Percentiles rank a stretch among this genome's conserved stretches.
phyloP scores from a whole-genome alignment of 2,329 filamentous ascomycete genomes.

The Nothopassalora personata region DNA sequence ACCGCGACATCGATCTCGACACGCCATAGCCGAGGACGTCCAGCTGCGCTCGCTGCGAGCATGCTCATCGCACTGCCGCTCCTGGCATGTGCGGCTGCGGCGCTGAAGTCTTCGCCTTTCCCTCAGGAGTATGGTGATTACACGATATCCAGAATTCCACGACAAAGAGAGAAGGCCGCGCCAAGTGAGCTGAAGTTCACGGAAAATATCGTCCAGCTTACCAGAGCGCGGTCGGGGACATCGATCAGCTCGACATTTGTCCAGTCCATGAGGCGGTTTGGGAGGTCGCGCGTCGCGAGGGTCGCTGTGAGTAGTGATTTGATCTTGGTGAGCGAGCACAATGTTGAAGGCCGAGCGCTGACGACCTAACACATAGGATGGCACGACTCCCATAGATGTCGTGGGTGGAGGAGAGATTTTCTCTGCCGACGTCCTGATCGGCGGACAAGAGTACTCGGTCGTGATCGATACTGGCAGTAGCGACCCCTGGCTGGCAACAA shows the following conservation, averaged over 20 bases:
- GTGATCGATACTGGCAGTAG: conserved; percentile 46
- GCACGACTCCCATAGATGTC: conserved; percentile 13
- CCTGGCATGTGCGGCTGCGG: conserved; percentile 6
- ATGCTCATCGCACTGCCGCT: conserved; percentile 13
- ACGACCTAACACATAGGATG: conserved; percentile 13
- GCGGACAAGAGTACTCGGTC: conserved; percentile 31
- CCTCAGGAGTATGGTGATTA: conserved; percentile 13
- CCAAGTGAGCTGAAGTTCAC: conserved; percentile 22
- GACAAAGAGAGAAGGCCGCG: conserved; percentile 5
- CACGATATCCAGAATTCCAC: conserved; percentile 18
- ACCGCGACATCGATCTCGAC: background rate
- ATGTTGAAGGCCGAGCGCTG: background rate
- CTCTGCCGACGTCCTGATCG: conserved; percentile 27
- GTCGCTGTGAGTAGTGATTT: conserved; percentile 6
- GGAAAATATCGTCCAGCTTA: conserved; percentile 23
- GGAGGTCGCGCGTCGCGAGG: conserved; percentile 10
- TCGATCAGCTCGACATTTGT: conserved; percentile 27
- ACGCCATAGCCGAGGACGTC: background rate
- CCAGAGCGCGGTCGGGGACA: conserved; percentile 10
- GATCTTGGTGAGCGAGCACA: background rate
- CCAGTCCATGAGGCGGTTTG: conserved; percentile 22
- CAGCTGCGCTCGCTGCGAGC: background rate
- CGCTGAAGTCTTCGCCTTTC: conserved; percentile 6
- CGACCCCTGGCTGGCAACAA: conserved; percentile 43
- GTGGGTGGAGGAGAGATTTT: conserved; percentile 29